Evolutionary conservation across 495 filamentous ascomycete genomes (phyloP).

Genomic region (Neurospora sublineolata): DNA sequence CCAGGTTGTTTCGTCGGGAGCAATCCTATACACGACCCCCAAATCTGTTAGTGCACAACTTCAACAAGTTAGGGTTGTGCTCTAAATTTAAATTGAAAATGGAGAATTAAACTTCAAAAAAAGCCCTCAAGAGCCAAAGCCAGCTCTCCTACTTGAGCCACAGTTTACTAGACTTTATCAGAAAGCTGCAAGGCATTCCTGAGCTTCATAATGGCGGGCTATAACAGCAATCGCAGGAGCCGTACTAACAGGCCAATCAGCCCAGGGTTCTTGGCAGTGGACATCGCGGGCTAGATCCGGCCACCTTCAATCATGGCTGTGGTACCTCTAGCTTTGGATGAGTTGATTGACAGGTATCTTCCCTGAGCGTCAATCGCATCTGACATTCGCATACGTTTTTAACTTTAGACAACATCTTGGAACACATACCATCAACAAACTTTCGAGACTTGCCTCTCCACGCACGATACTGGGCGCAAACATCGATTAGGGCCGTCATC

Average conservation of each 20-base stretch:
- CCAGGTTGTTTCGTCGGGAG: background rate
- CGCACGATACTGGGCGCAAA: background rate
- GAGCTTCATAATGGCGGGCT: background rate
- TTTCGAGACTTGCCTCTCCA: background rate
- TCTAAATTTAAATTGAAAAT: background rate
- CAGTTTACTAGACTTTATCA: background rate
- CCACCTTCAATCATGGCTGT: background rate
- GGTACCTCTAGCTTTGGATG: background rate
- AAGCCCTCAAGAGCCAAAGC: background rate
- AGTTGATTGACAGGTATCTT: background rate
- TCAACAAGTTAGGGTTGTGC: background rate
- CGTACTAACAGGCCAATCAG: background rate
- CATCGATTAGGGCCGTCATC: background rate
- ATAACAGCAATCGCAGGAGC: background rate
- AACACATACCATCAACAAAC: background rate
- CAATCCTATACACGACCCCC: background rate
- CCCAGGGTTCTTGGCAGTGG: background rate
- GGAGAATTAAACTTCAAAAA: background rate
- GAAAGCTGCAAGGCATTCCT: background rate
- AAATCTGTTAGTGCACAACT: background rate
- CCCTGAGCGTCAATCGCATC: background rate
- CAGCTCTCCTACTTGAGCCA: background rate
- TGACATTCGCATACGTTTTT: background rate
- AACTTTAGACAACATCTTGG: background rate
- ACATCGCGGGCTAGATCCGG: background rate